These are phyloP conservation scores for Globisporangium middletonii DNA, from an alignment of 352 stramenopile species.

Conservation along the genomic window DNA sequence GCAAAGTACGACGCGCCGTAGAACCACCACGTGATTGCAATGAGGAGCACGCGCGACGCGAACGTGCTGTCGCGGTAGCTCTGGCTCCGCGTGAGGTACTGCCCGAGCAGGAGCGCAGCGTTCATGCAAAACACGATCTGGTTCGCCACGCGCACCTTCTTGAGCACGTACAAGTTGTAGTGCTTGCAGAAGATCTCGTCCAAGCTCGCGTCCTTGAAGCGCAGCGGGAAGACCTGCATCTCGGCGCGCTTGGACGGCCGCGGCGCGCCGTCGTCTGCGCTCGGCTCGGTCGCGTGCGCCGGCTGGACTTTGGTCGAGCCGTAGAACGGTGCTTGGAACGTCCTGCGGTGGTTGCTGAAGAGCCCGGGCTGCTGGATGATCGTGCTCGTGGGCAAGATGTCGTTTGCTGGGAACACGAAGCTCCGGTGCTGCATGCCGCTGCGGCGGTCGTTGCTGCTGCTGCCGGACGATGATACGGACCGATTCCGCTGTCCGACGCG, in stretches of 20 bases:
- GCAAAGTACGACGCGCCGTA: constrained; percentile 31
- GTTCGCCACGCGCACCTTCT: constrained; percentile 52
- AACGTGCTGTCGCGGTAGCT: constrained; percentile 27
- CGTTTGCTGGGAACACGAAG: constrained; percentile 32
- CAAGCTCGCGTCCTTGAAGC: constrained; percentile 48
- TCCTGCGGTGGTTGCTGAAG: constrained; percentile 17
- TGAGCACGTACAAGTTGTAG: constrained; percentile 66
- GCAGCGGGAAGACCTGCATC: constrained; percentile 52
- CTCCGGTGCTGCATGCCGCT: constrained; percentile 29
- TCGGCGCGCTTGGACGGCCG: constrained; percentile 20
- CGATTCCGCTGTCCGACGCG: constrained; percentile 8
- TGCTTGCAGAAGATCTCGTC: constrained; percentile 73
- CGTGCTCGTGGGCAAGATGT: constrained; percentile 35
- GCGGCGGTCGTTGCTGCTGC: constrained; percentile 20
- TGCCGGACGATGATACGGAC: constrained; percentile 18
- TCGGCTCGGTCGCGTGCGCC: not conserved
- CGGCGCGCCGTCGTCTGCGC: constrained; percentile 4
- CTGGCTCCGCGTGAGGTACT: constrained; percentile 33
- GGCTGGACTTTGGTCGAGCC: constrained; percentile 28
- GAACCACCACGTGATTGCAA: constrained; percentile 37
- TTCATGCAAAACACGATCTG: constrained; percentile 47
- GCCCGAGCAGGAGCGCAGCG: constrained; percentile 33
- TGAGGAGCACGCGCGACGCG: constrained; percentile 28
- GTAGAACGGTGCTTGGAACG: constrained; percentile 23
- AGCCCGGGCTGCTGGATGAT: constrained; percentile 28